Evolutionary conservation across 1,284 basidiomycete genomes (phyloP).

Genomic region (Sporisorium reilianum): DNA sequence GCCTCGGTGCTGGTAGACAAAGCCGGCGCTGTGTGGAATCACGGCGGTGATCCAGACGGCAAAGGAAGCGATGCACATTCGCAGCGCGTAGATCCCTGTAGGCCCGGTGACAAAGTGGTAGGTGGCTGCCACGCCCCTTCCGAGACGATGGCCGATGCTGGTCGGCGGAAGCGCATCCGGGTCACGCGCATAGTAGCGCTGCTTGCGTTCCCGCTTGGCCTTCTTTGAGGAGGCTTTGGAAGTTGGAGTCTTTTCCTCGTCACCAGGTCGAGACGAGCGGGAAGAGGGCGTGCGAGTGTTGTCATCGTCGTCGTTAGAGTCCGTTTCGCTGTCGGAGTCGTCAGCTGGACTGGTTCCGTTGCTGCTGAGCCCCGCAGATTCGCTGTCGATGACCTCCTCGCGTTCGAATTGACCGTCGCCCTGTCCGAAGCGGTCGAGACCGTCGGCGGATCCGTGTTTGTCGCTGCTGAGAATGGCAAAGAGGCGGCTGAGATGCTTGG

Average conservation of each 20-base stretch:
- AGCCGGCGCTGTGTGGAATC: constrained; percentile 47
- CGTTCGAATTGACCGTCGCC: constrained; percentile 32
- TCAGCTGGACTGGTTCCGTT: constrained; percentile 2
- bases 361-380: constrained; percentile 7
- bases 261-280: constrained; percentile 4
- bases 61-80: constrained; percentile 73
- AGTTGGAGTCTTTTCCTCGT: constrained; percentile 28
- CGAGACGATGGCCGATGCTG: constrained; percentile 38
- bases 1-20: constrained; percentile 63
- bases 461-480: constrained; percentile 61
- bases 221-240: constrained; percentile 9
- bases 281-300: not conserved
- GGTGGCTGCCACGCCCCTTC: constrained; percentile 48
- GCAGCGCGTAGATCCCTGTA: constrained; percentile 76
- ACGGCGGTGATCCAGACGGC: constrained; percentile 75
- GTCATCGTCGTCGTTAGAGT: constrained; percentile 18
- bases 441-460: constrained; percentile 36
- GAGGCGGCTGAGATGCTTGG: constrained; percentile 72
- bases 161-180: constrained; percentile 80
- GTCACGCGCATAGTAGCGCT: constrained; percentile 72
- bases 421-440: constrained; percentile 31
- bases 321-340: constrained; percentile 21
- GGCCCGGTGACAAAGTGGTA: constrained; percentile 62
- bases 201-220: constrained; percentile 9
- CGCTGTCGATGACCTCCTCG: constrained; percentile 40